Evolutionary conservation across 176 grass and related monocot genomes (phyloP).

Genomic region (Musa itinerans): DNA sequence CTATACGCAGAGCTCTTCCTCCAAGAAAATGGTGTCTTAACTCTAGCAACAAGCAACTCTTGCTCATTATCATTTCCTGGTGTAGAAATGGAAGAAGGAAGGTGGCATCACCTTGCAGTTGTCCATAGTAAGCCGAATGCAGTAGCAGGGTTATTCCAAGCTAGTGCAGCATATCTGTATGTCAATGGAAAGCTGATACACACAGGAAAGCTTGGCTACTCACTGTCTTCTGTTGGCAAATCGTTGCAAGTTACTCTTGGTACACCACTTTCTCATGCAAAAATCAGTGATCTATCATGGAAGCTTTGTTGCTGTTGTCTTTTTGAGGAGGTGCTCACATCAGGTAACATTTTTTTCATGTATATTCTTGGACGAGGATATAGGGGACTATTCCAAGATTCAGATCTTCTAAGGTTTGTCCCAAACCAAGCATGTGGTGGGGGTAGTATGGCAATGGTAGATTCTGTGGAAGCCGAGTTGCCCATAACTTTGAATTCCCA

Average conservation of each 20-base stretch:
- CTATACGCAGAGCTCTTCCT: conserved; percentile 85
- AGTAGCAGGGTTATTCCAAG: conserved; percentile 92
- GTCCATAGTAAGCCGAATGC: conserved; percentile 98
- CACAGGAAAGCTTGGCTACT: conserved; percentile 95
- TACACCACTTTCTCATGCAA: conserved; percentile 49
- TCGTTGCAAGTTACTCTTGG: conserved; percentile 97
- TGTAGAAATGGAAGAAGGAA: conserved; percentile 88
- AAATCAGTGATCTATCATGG: conserved; percentile 76
- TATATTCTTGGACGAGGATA: conserved; percentile 95
- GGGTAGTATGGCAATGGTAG: conserved; percentile 78
- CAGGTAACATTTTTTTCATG: conserved; percentile 91
- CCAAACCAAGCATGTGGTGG: conserved; percentile 85
- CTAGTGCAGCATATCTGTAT: conserved; percentile 87
- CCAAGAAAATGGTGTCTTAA: conserved; percentile 83
- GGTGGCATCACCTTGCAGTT: conserved; percentile 96
- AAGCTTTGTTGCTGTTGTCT: conserved; percentile 84
- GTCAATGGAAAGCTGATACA: conserved; percentile 90
- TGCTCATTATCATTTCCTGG: conserved; percentile 74
- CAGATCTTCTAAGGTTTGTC: conserved; percentile 81
- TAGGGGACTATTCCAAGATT: conserved; percentile 86
- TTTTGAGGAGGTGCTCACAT: conserved; percentile 89
- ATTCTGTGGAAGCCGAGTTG: conserved; percentile 81
- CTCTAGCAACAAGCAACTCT: conserved; percentile 86
- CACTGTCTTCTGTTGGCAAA: conserved; percentile 75
- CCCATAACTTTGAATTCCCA: conserved; percentile 48